These are phyloP conservation scores for Sporodiniella umbellata DNA, from an alignment of 371 early-diverging fungal species.

Conservation along the genomic window DNA sequence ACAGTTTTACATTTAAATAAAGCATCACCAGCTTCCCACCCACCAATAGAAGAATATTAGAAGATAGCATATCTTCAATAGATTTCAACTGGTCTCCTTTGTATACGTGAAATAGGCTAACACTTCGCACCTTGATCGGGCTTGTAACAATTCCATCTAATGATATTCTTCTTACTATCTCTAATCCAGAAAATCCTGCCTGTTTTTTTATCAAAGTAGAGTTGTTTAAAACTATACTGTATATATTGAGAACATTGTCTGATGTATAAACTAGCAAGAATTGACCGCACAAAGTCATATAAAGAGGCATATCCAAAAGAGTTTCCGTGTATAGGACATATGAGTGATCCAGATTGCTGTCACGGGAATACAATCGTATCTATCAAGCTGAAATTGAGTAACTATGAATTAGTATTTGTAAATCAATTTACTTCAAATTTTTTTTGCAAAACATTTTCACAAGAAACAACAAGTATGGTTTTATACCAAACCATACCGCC, in stretches of 20 bases:
- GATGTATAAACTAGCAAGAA: constrained; percentile 66
- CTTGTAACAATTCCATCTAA: constrained; percentile 63
- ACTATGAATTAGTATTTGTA: not conserved
- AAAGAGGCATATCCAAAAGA: constrained; percentile 39
- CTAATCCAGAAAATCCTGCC: constrained; percentile 27
- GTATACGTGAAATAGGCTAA: constrained; percentile 47
- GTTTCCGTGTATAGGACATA: constrained; percentile 55
- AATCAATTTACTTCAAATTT: constrained; percentile 59
- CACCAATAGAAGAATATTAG: constrained; percentile 47
- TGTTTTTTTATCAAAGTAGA: not conserved
- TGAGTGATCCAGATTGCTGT: constrained; percentile 68
- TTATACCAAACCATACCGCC: constrained; percentile 83
- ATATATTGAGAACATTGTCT: constrained; percentile 64
- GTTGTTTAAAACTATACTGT: constrained; percentile 17
- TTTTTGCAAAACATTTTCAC: constrained; percentile 42
- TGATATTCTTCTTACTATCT: constrained; percentile 61
- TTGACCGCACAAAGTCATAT: constrained; percentile 55
- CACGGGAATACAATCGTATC: constrained; percentile 77
- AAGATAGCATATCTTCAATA: constrained; percentile 29
- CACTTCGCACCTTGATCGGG: constrained; percentile 50
- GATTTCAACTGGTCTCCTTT: constrained; percentile 38
- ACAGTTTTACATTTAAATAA: constrained; percentile 31
- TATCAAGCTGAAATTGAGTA: constrained; percentile 15
- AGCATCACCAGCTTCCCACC: constrained; percentile 50
- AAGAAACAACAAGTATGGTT: constrained; percentile 65